A percentile compares a stretch with the other conserved stretches of the same genome.
Evolutionary conservation across 75 land plant genomes (phyloP).

Genomic region (Picea sitchensis): DNA sequence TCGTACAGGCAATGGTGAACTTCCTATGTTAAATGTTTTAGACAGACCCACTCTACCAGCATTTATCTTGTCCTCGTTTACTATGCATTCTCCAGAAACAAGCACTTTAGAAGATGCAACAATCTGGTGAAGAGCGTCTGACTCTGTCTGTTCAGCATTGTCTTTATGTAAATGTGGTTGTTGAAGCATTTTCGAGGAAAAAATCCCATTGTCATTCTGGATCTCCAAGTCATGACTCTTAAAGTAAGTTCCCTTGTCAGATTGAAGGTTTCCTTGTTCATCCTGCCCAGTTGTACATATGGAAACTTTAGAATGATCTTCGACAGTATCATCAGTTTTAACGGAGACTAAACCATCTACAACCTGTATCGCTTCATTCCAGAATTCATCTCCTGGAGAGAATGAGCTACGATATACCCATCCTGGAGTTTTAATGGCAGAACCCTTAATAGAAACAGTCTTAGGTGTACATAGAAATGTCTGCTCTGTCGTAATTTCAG

Average conservation of each 20-base stretch:
- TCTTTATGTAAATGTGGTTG: neutral
- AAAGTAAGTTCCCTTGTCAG: neutral
- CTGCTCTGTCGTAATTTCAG: slow-evolving; percentile 6
- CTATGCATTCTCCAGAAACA: neutral
- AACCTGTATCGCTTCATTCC: slow-evolving; percentile 87
- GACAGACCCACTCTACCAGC: neutral
- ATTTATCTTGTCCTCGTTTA: neutral
- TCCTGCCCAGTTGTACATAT: neutral
- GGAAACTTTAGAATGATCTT: slow-evolving; percentile 12
- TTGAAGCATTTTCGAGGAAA: neutral
- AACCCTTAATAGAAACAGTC: neutral
- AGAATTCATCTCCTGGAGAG: slow-evolving; percentile 93
- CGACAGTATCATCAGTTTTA: slow-evolving; percentile 2
- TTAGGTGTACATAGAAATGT: slow-evolving; percentile 19
- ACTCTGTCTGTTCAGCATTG: neutral
- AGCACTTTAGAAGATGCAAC: slow-evolving; percentile 23
- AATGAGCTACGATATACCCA: slow-evolving; percentile 51
- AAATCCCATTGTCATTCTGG: neutral
- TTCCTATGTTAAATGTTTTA: slow-evolving; percentile 7
- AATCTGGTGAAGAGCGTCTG: neutral
- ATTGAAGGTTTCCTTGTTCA: neutral
- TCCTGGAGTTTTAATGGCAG: slow-evolving; percentile 35
- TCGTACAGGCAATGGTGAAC: slow-evolving; percentile 72
- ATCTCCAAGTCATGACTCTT: slow-evolving; percentile 1
- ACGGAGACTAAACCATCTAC: slow-evolving; percentile 64